Evolutionary conservation across 176 grass and related monocot genomes (phyloP).

Genomic region (Bromus sterilis): DNA sequence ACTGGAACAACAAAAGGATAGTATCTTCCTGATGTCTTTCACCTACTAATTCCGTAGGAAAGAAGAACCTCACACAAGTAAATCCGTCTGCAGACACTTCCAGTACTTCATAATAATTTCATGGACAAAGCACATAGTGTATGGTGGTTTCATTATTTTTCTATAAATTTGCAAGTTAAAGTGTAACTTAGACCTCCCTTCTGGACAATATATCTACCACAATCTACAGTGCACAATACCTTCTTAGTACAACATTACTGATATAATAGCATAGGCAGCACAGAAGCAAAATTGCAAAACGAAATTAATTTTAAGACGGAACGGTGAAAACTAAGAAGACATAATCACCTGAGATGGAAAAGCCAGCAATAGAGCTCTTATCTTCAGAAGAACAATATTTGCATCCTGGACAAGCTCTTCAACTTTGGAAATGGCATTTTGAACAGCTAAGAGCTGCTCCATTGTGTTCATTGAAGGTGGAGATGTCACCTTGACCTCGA

Average conservation of each 20-base stretch:
- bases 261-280: background rate
- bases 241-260: slow-evolving; percentile 4
- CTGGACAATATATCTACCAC: background rate
- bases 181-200: background rate
- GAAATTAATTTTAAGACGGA: background rate
- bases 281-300: background rate
- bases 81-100: background rate
- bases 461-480: slow-evolving; percentile 85
- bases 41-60: background rate
- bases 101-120: background rate
- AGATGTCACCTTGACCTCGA: slow-evolving; percentile 68
- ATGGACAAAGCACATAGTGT: background rate
- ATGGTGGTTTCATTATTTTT: background rate
- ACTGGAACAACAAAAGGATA: background rate
- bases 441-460: slow-evolving; percentile 96
- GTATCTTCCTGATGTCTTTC: background rate
- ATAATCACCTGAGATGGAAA: slow-evolving; percentile 71
- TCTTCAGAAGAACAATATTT: slow-evolving; percentile 91
- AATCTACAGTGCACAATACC: background rate
- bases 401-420: slow-evolving; percentile 89
- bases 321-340: background rate
- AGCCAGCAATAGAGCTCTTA: slow-evolving; percentile 73
- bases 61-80: background rate
- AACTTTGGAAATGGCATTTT: slow-evolving; percentile 91
- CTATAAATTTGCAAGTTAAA: background rate